Evolutionary conservation across 345 rosid genomes (phyloP), one percentile per base, ranked within the genome.

Genomic region (Lumnitzera racemosa): DNA sequence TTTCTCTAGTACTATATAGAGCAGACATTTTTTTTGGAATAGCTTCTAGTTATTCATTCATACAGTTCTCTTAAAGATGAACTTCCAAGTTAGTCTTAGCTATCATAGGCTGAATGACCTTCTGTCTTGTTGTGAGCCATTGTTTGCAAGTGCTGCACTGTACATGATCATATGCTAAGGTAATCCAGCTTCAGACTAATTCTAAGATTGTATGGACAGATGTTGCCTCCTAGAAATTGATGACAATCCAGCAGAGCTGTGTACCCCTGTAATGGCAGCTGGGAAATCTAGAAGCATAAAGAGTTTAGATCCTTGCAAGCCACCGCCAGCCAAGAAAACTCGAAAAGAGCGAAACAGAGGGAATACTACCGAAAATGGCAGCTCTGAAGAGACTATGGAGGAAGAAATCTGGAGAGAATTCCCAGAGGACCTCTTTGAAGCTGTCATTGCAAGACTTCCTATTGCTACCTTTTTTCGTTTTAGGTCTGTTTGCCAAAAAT

Each of bases 341-440:
- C 75, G 86, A 15, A 94, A 90, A 78, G 95, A 94, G 70, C 79
- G 78, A 51, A 80, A 70, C 68, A 80, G 74, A 66, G 89, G 84
- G 31, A 83, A 85, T 61, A 68, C 75, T 61, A 62, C 63, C 57
- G 76, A 70, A 65, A 70, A 64, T 59, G 68, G 64, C 41, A 65
- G 58, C 54, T 29, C 72, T 24, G 67, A 58, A 51, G 97, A 83
- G 72, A 69, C 70, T 59, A 82, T 94, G 97, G 95, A 83, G 27
- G 81, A 74, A 74, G 75, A 85, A 54, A 83, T 94, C 57, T 94
- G 99, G 99, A 84, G 82, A 76, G 92, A 86, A 36, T 94, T 94
- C 70, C 99, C 99, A 0, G 92, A 83, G 72, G 99, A 94, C 74
- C 99, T 94, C 62, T 86, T 81, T 12, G 97, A 94, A 74, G 89